A percentile compares a stretch with the other conserved stretches of the same genome.
Conservation (phyloP, 495 filamentous ascomycete species). For the Copromyces sp. region DNA sequence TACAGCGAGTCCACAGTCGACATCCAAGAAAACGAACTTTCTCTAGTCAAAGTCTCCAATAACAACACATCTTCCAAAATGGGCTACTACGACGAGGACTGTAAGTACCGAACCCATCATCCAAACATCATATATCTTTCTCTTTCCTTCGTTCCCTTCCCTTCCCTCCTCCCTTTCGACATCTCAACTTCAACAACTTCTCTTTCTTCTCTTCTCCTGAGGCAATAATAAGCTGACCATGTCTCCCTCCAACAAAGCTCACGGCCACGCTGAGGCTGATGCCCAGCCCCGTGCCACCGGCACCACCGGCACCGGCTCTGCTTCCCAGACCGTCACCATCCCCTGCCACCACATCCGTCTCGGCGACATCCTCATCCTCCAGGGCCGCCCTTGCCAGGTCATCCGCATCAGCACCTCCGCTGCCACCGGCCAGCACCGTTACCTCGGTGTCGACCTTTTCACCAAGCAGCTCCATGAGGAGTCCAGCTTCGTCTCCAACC, state of each 20-base stretch:
- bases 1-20: conserved; percentile 41
- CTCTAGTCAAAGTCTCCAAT: conserved; percentile 6
- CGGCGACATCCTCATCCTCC: conserved; percentile 96
- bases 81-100: conserved; percentile 98
- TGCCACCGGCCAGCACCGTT: conserved; percentile 97
- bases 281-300: conserved; percentile 27
- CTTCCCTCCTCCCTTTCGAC: too few species aligned
- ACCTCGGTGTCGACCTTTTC: conserved; percentile 99
- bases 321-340: conserved; percentile 82
- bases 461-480: conserved; percentile 98
- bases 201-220: neutral
- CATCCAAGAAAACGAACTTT: conserved; percentile 26
- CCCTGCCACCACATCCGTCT: conserved; percentile 98
- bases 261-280: conserved; percentile 47
- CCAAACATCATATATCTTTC: neutral
- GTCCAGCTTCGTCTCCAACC: conserved; percentile 95
- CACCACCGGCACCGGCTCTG: conserved; percentile 9
- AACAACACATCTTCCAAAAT: conserved; percentile 54
- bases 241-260: conserved; percentile 39
- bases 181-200: neutral
- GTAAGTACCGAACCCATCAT: conserved; percentile 25
- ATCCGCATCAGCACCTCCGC: conserved; percentile 98
- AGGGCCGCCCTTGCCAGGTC: conserved; percentile 98
- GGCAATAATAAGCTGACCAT: conserved; percentile 17
- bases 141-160: neutral